Evolutionary conservation across 2,329 filamentous ascomycete species (phyloP).

Genomic region (Aureobasidium leucospermi): DNA sequence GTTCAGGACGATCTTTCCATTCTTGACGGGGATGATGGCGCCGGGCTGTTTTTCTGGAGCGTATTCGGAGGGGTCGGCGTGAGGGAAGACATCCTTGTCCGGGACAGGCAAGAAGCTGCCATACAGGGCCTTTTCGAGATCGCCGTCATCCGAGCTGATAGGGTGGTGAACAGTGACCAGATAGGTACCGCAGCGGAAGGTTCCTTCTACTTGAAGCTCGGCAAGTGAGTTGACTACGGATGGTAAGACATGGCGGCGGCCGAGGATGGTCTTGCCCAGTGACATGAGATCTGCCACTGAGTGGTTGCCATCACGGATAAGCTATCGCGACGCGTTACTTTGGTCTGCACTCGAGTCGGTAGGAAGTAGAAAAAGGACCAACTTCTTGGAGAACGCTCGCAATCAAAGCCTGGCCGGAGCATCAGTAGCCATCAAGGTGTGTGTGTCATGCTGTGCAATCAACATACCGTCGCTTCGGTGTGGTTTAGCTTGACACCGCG

Average conservation of each 20-base stretch:
- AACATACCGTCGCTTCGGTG: constrained; percentile 68
- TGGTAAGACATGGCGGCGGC: constrained; percentile 82
- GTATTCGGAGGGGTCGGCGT: constrained; percentile 54
- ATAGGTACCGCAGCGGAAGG: constrained; percentile 83
- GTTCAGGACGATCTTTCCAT: constrained; percentile 61
- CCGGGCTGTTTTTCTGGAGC: constrained; percentile 65
- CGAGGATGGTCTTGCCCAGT: constrained; percentile 84
- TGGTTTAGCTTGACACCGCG: constrained; percentile 85
- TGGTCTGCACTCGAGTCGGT: background rate
- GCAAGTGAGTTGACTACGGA: constrained; percentile 70
- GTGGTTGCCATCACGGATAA: constrained; percentile 93
- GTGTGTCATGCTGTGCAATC: constrained; percentile 14
- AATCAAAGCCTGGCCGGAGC: constrained; percentile 62
- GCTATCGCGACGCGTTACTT: constrained; percentile 35
- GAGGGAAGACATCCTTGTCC: constrained; percentile 57
- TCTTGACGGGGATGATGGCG: constrained; percentile 65
- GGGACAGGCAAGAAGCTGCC: constrained; percentile 85
- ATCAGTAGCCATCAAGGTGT: constrained; percentile 13
- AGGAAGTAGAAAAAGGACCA: constrained; percentile 17
- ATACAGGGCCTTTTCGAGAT: constrained; percentile 80
- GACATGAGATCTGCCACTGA: constrained; percentile 89
- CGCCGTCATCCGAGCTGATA: constrained; percentile 76
- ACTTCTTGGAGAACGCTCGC: constrained; percentile 84
- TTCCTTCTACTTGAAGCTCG: constrained; percentile 90
- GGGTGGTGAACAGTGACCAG: constrained; percentile 92